These are phyloP conservation scores for Solanum hybrid DNA, from an alignment of 305 asterid species.

Conservation along the genomic window DNA sequence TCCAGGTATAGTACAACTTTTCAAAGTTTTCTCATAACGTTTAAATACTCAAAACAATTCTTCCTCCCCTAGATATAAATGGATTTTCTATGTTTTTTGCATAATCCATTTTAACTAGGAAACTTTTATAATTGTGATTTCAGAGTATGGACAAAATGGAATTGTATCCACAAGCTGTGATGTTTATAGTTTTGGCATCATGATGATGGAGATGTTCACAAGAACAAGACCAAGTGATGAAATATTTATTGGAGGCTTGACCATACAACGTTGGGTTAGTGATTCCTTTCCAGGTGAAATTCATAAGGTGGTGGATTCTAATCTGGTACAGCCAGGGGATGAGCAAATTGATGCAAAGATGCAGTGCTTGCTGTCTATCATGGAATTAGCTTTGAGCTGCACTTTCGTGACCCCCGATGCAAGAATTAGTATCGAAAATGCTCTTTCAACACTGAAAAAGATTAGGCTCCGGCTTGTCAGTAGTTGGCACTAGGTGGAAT, in stretches of 20 bases:
- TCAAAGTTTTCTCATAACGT: not conserved
- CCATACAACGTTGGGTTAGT: not conserved
- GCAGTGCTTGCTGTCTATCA: not conserved
- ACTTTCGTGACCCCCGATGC: not conserved
- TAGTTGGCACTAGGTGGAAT: not conserved
- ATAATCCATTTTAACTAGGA: not conserved
- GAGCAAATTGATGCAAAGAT: not conserved
- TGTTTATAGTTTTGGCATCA: constrained; percentile 5
- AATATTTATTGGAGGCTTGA: not conserved
- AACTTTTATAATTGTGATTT: not conserved
- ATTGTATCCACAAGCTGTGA: not conserved
- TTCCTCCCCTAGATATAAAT: not conserved
- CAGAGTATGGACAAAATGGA: not conserved
- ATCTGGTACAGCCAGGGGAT: constrained; percentile 3
- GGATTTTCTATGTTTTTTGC: not conserved
- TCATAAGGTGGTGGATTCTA: constrained; percentile 14
- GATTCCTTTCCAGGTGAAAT: not conserved
- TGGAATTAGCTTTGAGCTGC: constrained; percentile 19
- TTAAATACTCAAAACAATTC: not conserved
- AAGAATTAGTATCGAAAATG: not conserved
- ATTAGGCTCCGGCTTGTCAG: not conserved
- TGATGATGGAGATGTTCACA: not conserved
- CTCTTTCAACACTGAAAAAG: not conserved
- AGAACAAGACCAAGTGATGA: constrained; percentile 1
- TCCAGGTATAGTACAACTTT: not conserved